Evolutionary conservation across 805 yeast species (phyloP), one percentile per base, ranked within the genome.

Genomic region (Saitoella complicata): DNA sequence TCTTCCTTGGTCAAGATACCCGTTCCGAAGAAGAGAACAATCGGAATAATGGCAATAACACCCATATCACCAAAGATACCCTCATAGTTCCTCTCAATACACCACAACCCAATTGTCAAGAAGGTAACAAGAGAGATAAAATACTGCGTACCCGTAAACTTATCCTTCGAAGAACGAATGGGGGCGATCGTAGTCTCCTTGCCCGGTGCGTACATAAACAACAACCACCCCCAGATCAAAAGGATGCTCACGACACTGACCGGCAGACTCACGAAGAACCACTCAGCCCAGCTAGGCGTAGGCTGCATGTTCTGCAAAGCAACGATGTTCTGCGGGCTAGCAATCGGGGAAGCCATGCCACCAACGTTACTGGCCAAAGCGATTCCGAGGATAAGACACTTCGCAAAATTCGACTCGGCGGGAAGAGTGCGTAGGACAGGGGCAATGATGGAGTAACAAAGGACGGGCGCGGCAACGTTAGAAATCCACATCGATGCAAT

Each of bases 321-420:
- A 54, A 88, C 78, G 50, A 88, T 83, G 60, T 88, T 88, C 58
- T 88, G 98, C 1, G 98, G 98, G 2, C 95, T 84, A 1, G 96
- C 87, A 56, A 88, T 88, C 6, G 98, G 98, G 4, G 95, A 84
- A 0, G 95, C 80, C 94, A 87, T 88, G 51, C 98, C 98, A 21
- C 95, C 97, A 41, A 88, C 68, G 58, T 88, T 85, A 6, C 94
- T 80, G 1, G 97, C 93, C 46, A 88, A 66, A 0, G 97, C 97
- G 53, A 88, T 81, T 39, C 96, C 97, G 40, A 88, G 64, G 42
- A 88, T 80, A 53, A 88, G 68, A 1, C 94, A 85, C 57, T 83
- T 80, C 6, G 83, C 82, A 55, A 85, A 84, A 3, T 76, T 71
- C 21, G 87, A 78, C 8, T 76, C 76, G 41, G 80, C 75, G 13